Conservation (phyloP, 2,329 filamentous ascomycete species). For the Cladophialophora exuberans region DNA sequence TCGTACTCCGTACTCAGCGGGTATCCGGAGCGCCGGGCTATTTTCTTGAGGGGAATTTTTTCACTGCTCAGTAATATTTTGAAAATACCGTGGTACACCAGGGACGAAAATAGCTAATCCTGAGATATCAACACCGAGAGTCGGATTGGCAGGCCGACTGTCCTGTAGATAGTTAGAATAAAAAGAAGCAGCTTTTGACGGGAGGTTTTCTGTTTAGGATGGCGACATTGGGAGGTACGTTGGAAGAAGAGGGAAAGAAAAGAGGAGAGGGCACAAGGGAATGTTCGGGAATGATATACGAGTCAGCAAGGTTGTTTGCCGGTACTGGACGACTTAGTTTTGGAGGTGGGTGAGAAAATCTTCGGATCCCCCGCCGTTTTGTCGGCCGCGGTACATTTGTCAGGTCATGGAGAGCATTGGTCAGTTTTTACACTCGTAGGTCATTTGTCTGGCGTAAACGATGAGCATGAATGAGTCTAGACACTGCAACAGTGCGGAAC, state of each 20-base stretch:
- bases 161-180: constrained; percentile 32
- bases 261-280: background rate
- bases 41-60: no score
- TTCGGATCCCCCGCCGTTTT: background rate
- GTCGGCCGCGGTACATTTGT: constrained; percentile 23
- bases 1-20: no score
- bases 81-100: no score
- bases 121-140: background rate
- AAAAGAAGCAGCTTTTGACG: background rate
- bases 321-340: no score
- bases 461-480: background rate
- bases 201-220: background rate
- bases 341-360: no score
- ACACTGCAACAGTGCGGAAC: background rate
- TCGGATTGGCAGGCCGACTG: constrained; percentile 33
- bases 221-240: background rate
- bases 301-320: no score
- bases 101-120: background rate
- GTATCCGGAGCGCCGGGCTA: background rate
- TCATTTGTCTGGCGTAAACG: background rate
- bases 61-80: no score
- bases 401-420: constrained; percentile 27
- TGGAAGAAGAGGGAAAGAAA: constrained; percentile 6
- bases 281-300: constrained; percentile 19
- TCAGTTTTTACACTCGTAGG: no score